Evolutionary conservation across 805 yeast genomes (phyloP).

Genomic region (Candida jianshihensis): DNA sequence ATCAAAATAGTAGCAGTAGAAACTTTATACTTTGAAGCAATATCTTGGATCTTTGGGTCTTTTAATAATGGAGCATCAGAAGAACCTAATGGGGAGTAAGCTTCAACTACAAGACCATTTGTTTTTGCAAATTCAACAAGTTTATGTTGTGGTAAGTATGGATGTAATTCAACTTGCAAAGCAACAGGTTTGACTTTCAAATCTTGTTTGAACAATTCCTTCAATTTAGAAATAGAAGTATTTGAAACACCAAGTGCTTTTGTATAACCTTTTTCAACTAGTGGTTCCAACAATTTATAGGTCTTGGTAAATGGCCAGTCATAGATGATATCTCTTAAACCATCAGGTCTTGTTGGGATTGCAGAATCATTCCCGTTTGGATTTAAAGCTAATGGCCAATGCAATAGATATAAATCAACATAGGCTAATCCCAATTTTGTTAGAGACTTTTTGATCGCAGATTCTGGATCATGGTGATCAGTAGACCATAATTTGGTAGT

Average conservation of each 20-base stretch:
- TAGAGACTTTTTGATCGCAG: conserved; percentile 50
- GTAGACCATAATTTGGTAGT: conserved; percentile 63
- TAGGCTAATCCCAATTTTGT: conserved; percentile 58
- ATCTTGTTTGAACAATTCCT: conserved; percentile 42
- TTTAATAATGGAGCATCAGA: conserved; percentile 37
- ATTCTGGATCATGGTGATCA: conserved; percentile 39
- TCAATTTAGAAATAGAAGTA: conserved; percentile 48
- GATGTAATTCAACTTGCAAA: conserved; percentile 75
- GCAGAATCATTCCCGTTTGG: conserved; percentile 27
- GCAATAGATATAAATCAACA: conserved; percentile 68
- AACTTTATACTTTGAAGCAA: conserved; percentile 36
- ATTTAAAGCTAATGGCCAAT: conserved; percentile 64
- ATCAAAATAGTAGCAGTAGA: conserved; percentile 43
- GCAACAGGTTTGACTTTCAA: conserved; percentile 55
- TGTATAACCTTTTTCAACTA: conserved; percentile 44
- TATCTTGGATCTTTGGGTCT: conserved; percentile 7
- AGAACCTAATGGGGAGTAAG: conserved; percentile 76
- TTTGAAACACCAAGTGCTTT: conserved; percentile 75
- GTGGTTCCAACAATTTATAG: conserved; percentile 57
- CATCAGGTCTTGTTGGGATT: conserved; percentile 32
- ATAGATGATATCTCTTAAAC: conserved; percentile 31
- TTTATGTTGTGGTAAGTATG: conserved; percentile 58
- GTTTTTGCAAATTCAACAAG: conserved; percentile 42
- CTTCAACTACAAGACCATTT: conserved; percentile 52
- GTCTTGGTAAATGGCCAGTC: conserved; percentile 45